Evolutionary conservation across 345 rosid species (phyloP).

Genomic region (Dipteronia sinensis): DNA sequence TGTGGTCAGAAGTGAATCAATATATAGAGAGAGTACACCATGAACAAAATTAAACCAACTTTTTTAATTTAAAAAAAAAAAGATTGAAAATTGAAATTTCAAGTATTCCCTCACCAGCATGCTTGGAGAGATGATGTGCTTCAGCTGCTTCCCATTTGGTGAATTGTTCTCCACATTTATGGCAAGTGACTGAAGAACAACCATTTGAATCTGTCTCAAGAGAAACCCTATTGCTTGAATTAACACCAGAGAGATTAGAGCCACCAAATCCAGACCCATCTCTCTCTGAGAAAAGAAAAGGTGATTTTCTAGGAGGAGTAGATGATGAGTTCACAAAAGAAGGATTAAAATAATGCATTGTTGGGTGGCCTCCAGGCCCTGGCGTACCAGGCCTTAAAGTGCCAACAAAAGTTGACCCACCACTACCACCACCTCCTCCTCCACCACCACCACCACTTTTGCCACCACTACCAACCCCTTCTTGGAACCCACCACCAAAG

Average conservation of each 20-base stretch:
- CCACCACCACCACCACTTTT: constrained; percentile 23
- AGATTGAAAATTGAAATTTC: background rate
- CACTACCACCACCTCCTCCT: constrained; percentile 30
- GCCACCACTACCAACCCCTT: constrained; percentile 36
- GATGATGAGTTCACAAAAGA: constrained; percentile 52
- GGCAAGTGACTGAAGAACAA: constrained; percentile 69
- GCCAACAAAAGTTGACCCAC: constrained; percentile 73
- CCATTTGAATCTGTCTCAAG: constrained; percentile 62
- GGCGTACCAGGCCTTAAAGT: constrained; percentile 93
- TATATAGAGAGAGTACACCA: background rate
- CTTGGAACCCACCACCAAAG: constrained; percentile 63
- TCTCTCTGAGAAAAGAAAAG: constrained; percentile 46
- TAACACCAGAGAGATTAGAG: constrained; percentile 32
- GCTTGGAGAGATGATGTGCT: constrained; percentile 95
- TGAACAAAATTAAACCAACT: background rate
- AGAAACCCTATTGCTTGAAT: constrained; percentile 56
- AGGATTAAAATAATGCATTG: constrained; percentile 76
- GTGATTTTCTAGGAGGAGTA: constrained; percentile 60
- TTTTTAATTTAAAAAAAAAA: background rate
- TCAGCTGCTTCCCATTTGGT: constrained; percentile 94
- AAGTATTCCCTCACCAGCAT: constrained; percentile 70
- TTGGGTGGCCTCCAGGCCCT: constrained; percentile 61
- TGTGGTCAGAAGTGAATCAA: constrained; percentile 21
- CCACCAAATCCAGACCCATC: constrained; percentile 54
- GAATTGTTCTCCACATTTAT: constrained; percentile 96